Base-by-base conservation (phyloP, 768 basidiomycete species). In the Termitomyces sp. region DNA sequence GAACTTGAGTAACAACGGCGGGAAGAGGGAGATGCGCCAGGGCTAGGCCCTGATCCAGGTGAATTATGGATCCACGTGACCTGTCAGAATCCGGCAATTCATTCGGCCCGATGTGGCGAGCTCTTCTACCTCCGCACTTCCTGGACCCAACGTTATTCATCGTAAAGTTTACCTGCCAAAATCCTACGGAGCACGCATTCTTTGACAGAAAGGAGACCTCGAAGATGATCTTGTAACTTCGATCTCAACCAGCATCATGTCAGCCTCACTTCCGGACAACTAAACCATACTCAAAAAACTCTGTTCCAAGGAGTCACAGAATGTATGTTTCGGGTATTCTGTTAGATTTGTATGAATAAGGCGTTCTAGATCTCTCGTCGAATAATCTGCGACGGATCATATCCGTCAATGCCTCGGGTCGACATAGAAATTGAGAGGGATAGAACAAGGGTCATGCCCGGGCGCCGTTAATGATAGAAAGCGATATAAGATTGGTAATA, bases 41-140 rank as follows among this genome's bases (percentile, higher is more conserved):
- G 35, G 9, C 10, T 2, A 5, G 29, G n/a, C 19, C 38, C 29
- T 29, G 35, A 10, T 8, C 38, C 45, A 54, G 53, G 48, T 56
- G 53, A 56, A 58, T 45, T 61, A 45, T 54, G 40, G 11, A 4
- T 6, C 9, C 61, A 62, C 61, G 61, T 62, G 61, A 62, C 49
- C 25, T 45, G 53, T 1, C 23, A 16, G 32, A n/a, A n/a, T 27
- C 53, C 53, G 58, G 53, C 49, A 50, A 50, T 51, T 29, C 40
- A n/a, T 45, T 51, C 60, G 49, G 56, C 45, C 59, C 59, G 59
- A 51, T 45, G 49, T 31, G 44, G 43, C 48, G 58, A 31, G 21
- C 19, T 14, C 16, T 2, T 34, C 12, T 41, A 21, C 23, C 46
- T 50, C 47, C 58, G 53, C 27, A 31, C 47, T 55, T 51, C 53